Conservation (phyloP, 1,284 basidiomycete genomes). For the Ceratobasidium sp. region DNA sequence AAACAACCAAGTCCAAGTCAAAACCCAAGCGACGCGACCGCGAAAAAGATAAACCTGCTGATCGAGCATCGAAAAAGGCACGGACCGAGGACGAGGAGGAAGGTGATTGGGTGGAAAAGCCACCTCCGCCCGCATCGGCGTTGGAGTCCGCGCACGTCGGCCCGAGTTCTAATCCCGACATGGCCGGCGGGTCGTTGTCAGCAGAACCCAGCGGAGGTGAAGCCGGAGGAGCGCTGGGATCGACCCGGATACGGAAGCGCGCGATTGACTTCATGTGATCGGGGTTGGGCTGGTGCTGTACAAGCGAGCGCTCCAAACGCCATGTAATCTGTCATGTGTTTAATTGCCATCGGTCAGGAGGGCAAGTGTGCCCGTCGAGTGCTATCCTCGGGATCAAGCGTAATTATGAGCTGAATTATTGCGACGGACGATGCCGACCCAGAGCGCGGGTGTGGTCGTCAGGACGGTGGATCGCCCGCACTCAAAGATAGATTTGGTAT, state of each 20-base stretch:
- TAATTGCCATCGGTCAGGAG: not conserved
- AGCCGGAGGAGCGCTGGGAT: constrained; percentile 2
- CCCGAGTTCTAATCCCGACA: constrained; percentile 1
- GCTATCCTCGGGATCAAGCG: not conserved
- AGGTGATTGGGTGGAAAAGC: constrained; percentile 68
- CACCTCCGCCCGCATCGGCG: constrained; percentile 42
- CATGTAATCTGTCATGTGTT: not conserved
- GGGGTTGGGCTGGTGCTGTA: not conserved
- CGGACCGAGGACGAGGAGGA: constrained; percentile 37
- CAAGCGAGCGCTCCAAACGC: not conserved
- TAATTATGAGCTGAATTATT: too few relatives aligned
- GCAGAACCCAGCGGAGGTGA: not conserved
- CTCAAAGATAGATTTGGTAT: constrained; percentile 9
- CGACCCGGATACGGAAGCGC: constrained; percentile 44
- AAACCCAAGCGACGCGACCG: constrained; percentile 51
- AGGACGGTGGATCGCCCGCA: not conserved
- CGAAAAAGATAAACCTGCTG: constrained; percentile 51
- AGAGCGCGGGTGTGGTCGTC: not conserved
- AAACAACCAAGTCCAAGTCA: constrained; percentile 48
- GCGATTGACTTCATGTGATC: constrained; percentile 41
- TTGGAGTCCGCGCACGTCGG: constrained; percentile 30
- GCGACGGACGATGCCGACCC: not conserved
- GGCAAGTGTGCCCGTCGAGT: too few relatives aligned
- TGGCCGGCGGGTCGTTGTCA: not conserved
- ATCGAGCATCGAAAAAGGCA: constrained; percentile 57